These are phyloP conservation scores for Zelonia costaricensis DNA, from an alignment of 208 protist genomes.

Conservation along the genomic window DNA sequence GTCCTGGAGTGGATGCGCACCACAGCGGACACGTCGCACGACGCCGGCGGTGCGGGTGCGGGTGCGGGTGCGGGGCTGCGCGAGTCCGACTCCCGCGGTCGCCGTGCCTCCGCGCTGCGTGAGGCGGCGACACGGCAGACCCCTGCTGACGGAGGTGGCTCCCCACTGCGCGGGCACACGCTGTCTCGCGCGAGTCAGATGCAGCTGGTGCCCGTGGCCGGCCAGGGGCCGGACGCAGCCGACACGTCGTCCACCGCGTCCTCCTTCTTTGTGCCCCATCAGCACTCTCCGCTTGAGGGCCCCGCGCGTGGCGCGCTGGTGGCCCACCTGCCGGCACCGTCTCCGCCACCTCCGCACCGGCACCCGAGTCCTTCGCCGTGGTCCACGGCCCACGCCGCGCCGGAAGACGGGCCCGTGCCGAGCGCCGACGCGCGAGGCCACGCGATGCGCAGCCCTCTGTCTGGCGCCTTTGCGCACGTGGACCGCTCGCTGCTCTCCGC, in stretches of 20 bases:
- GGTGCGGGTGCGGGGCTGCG: too few species aligned
- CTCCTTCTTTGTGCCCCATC: constrained; percentile 17
- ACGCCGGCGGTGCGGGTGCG: too few species aligned
- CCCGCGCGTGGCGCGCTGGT: constrained; percentile 17
- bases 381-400: too few species aligned
- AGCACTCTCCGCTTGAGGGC: constrained; percentile 11
- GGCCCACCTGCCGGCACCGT: constrained; percentile 29
- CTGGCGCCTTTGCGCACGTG: constrained; percentile 25
- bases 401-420: too few species aligned
- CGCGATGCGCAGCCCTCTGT: constrained; percentile 6
- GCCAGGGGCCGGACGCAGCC: constrained; percentile 3
- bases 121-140: too few species aligned
- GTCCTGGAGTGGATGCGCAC: constrained; percentile 23
- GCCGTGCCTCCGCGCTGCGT: background rate
- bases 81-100: too few species aligned
- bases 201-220: constrained; percentile 22
- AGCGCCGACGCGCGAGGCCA: background rate
- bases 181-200: constrained; percentile 11
- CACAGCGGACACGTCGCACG: constrained; percentile 19
- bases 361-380: constrained; percentile 6
- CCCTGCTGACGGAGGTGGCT: too few species aligned
- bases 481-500: constrained; percentile 25
- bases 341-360: constrained; percentile 16
- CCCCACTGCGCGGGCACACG: too few species aligned
- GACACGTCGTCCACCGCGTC: constrained; percentile 27